A percentile compares a stretch with the other conserved stretches of the same genome.
phyloP scores from a whole-genome alignment of 495 filamentous ascomycete genomes.

The Tuber borchii region DNA sequence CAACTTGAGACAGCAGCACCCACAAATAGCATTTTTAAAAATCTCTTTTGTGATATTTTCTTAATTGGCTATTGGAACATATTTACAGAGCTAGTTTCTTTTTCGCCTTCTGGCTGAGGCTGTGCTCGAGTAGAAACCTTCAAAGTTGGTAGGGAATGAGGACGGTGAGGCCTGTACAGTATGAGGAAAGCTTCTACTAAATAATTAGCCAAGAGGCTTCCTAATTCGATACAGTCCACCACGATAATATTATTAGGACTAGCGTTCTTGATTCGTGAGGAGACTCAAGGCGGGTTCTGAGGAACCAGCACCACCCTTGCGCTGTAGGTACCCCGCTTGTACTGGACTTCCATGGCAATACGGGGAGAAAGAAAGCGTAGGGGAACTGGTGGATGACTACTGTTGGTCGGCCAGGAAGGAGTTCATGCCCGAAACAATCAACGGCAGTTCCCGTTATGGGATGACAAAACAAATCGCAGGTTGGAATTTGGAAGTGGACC shows the following conservation, averaged over 20 bases:
- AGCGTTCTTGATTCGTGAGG: neutral
- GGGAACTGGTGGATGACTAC: neutral
- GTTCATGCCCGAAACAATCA: neutral
- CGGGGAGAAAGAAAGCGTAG: neutral
- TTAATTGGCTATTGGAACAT: neutral
- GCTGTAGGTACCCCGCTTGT: neutral
- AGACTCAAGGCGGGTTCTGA: neutral
- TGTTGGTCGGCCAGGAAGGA: neutral
- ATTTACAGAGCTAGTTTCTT: neutral
- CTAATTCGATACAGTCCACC: neutral
- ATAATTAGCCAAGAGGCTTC: neutral
- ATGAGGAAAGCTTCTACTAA: neutral
- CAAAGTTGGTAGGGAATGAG: neutral
- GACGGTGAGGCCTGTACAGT: neutral
- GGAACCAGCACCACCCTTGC: neutral
- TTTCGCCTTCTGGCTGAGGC: neutral
- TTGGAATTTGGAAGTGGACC: neutral
- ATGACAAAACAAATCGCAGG: neutral
- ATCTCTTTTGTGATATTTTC: neutral
- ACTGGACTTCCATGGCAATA: neutral
- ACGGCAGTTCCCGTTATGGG: neutral
- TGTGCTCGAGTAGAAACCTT: neutral
- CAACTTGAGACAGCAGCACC: neutral
- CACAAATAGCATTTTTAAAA: neutral
- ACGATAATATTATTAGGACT: neutral